Base-by-base conservation (phyloP, 768 basidiomycete genomes). In the Pisolithus sp. region DNA sequence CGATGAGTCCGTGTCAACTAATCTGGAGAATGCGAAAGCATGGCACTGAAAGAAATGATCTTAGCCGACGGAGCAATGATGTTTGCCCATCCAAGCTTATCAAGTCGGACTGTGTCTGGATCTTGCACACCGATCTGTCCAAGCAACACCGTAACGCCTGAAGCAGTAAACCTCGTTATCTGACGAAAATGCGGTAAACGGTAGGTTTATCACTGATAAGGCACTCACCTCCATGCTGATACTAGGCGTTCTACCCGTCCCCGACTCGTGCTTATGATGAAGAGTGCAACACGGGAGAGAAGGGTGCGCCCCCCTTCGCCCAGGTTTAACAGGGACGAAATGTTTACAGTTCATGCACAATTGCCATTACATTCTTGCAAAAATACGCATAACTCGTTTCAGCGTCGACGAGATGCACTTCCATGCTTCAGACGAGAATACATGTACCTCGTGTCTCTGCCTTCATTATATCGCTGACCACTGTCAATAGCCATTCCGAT, bases 241-340 rank as follows among this genome's bases (percentile, higher is more conserved):
- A 54, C 88, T 92, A 21, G 89, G 92, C 0, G 95, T 98, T 47
- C 96, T 75, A 6, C 95, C 95, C n/a, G 87, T 93, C 72, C 97
- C 95, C 49, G 96, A 76, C 68, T 98, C 95, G 62, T 99, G 96
- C 66, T 97, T 96, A 66, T 99, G 96, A 49, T 95, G 77, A 98
- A 98, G 8, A 98, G 72, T 4, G 85, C 83, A 5, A 97, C 87
- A 48, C 96, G 87, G 1, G 87, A 34, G 34, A 34, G 34, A 13
- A 5, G 34, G 15, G 30, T 31, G 30, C 12, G 30, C 12, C 30
- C 34, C 12, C 34, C 12, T 15, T 3, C 15, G 12, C 12, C 12
- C 1, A 30, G 30, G 30, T 10, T 34, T 13, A 34, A 34, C 31
- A 3, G 12, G 2, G 31, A 12, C 12, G 12, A 34, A 4, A 5